Evolutionary conservation across 495 filamentous ascomycete genomes (phyloP).

Genomic region (Diplogelasinospora grovesii): DNA sequence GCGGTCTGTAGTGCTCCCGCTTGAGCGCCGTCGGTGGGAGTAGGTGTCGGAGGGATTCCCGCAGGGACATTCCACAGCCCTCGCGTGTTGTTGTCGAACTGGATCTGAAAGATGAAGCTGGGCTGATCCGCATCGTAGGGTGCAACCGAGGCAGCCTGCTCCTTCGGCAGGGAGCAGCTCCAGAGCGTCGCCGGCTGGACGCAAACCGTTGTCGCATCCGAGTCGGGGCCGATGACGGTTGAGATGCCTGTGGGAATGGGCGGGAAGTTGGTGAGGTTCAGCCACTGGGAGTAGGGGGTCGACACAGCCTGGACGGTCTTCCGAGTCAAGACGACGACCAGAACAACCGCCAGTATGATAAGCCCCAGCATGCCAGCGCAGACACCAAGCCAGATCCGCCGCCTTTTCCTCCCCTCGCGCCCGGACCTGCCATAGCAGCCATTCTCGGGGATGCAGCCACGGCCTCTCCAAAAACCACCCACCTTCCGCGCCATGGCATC

Average conservation of each 20-base stretch:
- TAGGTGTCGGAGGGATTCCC: slow-evolving; percentile 23
- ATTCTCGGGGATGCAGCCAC: slow-evolving; percentile 50
- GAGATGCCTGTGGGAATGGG: slow-evolving; percentile 77
- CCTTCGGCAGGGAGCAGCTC: slow-evolving; percentile 77
- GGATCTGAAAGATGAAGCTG: slow-evolving; percentile 72
- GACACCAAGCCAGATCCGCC: slow-evolving; percentile 54
- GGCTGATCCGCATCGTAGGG: slow-evolving; percentile 60
- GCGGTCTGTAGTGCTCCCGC: slow-evolving; percentile 14
- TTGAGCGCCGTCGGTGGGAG: too few relatives aligned
- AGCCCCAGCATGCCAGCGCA: slow-evolving; percentile 47
- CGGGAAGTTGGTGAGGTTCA: slow-evolving; percentile 80
- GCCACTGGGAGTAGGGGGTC: slow-evolving; percentile 44
- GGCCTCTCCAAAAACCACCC: slow-evolving; percentile 54
- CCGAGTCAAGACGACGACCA: slow-evolving; percentile 55
- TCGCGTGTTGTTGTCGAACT: slow-evolving; percentile 65
- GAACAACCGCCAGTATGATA: slow-evolving; percentile 52
- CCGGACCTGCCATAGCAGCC: slow-evolving; percentile 57
- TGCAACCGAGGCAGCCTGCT: slow-evolving; percentile 52
- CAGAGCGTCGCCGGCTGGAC: slow-evolving; percentile 63
- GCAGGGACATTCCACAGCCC: slow-evolving; percentile 35
- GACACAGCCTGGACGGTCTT: slow-evolving; percentile 32
- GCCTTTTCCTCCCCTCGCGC: slow-evolving; percentile 55
- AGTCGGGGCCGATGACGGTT: slow-evolving; percentile 63
- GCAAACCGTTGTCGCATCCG: slow-evolving; percentile 54
- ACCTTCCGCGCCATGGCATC: slow-evolving; percentile 48